phyloP scores from a whole-genome alignment of 1,284 basidiomycete species.

The Sanguinoderma infundibulare region DNA sequence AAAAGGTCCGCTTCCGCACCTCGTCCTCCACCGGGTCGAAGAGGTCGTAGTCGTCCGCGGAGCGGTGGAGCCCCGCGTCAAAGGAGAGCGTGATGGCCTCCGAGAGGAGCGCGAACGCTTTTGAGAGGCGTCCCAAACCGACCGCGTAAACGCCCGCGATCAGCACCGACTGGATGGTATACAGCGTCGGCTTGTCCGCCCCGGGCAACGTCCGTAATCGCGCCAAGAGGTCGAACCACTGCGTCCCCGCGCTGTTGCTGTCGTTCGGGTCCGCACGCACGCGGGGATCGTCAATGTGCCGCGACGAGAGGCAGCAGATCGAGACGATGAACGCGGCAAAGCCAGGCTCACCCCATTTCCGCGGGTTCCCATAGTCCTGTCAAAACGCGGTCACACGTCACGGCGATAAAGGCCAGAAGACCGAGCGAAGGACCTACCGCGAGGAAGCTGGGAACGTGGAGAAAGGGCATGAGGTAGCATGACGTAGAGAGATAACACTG shows the following conservation, averaged over 20 bases:
- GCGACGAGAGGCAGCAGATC: conserved; percentile 85
- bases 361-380: conserved; percentile 88
- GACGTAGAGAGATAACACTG: conserved; percentile 87
- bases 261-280: conserved; percentile 81
- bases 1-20: conserved; percentile 89
- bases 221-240: conserved; percentile 88
- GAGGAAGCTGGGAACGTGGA: conserved; percentile 88
- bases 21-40: conserved; percentile 89
- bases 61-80: conserved; percentile 87
- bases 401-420: conserved; percentile 8
- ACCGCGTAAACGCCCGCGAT: conserved; percentile 89
- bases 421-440: conserved; percentile 52
- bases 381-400: conserved; percentile 33
- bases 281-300: conserved; percentile 89
- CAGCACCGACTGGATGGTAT: conserved; percentile 87
- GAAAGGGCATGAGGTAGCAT: conserved; percentile 89
- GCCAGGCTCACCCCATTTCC: conserved; percentile 92
- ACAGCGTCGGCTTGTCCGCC: conserved; percentile 86
- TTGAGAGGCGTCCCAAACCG: conserved; percentile 85
- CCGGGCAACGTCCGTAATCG: conserved; percentile 84
- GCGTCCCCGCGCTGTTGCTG: conserved; percentile 84
- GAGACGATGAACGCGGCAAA: conserved; percentile 91
- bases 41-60: conserved; percentile 85
- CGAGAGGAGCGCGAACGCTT: conserved; percentile 82
- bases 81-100: conserved; percentile 85